phyloP scores from a whole-genome alignment of 1,284 basidiomycete species.

The Tranzscheliella williamsii region DNA sequence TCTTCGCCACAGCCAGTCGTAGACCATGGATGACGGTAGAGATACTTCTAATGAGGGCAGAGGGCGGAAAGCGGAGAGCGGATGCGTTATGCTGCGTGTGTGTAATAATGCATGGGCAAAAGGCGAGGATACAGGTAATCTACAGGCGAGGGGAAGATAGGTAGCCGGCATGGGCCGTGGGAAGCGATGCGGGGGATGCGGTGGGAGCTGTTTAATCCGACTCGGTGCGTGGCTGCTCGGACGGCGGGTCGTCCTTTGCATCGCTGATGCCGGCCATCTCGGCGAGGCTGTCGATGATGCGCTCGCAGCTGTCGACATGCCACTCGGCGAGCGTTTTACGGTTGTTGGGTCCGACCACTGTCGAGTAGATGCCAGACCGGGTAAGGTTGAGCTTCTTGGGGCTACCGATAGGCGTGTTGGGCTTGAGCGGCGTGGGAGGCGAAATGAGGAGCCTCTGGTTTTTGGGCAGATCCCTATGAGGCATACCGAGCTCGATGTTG shows the following conservation, averaged over 20 bases:
- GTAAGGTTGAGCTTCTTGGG: constrained; percentile 44
- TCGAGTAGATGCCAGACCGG: constrained; percentile 48
- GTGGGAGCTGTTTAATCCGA: too few relatives aligned
- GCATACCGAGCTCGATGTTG: constrained; percentile 4
- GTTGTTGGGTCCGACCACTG: constrained; percentile 51
- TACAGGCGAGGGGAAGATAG: too few relatives aligned
- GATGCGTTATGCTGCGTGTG: too few relatives aligned
- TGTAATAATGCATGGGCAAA: too few relatives aligned
- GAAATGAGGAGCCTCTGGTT: constrained; percentile 29
- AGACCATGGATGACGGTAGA: too few relatives aligned
- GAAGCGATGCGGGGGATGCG: too few relatives aligned
- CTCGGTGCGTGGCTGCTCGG: too few relatives aligned
- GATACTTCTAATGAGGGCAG: too few relatives aligned
- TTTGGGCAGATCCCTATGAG: constrained; percentile 1
- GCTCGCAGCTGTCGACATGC: constrained; percentile 50
- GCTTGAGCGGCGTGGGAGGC: constrained; percentile 42
- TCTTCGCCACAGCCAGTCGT: too few relatives aligned
- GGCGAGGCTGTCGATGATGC: constrained; percentile 49
- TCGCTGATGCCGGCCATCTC: constrained; percentile 46
- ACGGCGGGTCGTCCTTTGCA: constrained; percentile 11
- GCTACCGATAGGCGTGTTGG: constrained; percentile 14
- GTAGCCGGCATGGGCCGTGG: too few relatives aligned
- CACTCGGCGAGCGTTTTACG: constrained; percentile 57
- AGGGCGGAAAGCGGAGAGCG: too few relatives aligned
- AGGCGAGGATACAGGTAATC: too few relatives aligned